These are phyloP conservation scores for Termitomyces sp. DNA, from an alignment of 768 basidiomycete species.

Conservation along the genomic window DNA sequence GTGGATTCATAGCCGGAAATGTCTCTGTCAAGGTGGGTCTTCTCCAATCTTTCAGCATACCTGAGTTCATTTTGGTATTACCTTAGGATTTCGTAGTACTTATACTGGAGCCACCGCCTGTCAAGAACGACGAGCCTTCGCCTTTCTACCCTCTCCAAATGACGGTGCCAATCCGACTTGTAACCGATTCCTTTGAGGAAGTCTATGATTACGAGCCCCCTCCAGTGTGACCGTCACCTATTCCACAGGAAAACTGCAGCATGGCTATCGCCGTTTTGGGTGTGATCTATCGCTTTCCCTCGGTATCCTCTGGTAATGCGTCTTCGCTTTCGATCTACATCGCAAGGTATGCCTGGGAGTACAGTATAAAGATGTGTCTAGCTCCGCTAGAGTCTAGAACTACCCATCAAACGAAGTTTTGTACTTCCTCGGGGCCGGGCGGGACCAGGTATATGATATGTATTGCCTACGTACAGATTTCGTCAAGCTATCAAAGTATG, in stretches of 20 bases:
- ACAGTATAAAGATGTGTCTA: background rate
- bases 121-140: slow-evolving; percentile 24
- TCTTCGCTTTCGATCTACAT: background rate
- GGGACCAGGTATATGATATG: no score
- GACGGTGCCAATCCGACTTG: slow-evolving; percentile 51
- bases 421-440: no score
- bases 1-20: slow-evolving; percentile 44
- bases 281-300: background rate
- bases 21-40: slow-evolving; percentile 39
- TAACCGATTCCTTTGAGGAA: slow-evolving; percentile 51
- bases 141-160: slow-evolving; percentile 38
- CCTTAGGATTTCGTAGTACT: slow-evolving; percentile 58
- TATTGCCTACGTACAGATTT: no score
- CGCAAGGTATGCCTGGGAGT: background rate
- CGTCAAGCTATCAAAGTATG: no score
- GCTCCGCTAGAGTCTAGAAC: no score
- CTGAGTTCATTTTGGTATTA: background rate
- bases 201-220: slow-evolving; percentile 14
- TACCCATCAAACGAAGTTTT: no score
- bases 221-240: background rate
- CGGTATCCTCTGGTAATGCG: background rate
- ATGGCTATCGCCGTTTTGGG: no score
- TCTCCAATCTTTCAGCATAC: background rate
- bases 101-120: slow-evolving; percentile 34
- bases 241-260: background rate